Percentiles rank a stretch among this genome's conserved stretches.
These are phyloP conservation scores for Petrea volubilis DNA, from an alignment of 257 asterid species.

Conservation along the genomic window DNA sequence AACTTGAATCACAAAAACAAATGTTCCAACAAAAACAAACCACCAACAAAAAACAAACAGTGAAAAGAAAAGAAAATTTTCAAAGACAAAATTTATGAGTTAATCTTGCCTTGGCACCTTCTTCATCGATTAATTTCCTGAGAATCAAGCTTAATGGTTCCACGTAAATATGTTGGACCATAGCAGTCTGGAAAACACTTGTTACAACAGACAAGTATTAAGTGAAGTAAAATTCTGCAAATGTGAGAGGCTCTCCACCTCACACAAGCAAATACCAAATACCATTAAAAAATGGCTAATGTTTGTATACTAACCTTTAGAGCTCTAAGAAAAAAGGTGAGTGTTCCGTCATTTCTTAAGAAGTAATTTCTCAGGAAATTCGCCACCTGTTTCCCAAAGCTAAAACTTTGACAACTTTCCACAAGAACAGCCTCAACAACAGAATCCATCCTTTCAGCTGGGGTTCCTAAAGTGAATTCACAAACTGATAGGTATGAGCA, in stretches of 20 bases:
- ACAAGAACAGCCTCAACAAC: constrained; percentile 72
- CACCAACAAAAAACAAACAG: constrained; percentile 18
- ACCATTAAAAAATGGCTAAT: background rate
- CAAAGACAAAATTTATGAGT: background rate
- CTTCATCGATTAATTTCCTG: constrained; percentile 36
- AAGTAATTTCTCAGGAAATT: constrained; percentile 76
- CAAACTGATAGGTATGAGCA: constrained; percentile 55
- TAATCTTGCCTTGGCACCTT: constrained; percentile 52
- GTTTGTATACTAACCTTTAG: constrained; percentile 55
- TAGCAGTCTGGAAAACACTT: constrained; percentile 59
- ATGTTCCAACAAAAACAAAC: background rate
- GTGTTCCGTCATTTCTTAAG: constrained; percentile 87
- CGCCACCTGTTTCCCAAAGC: constrained; percentile 69
- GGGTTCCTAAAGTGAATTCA: constrained; percentile 71
- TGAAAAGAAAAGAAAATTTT: background rate
- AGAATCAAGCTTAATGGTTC: constrained; percentile 58
- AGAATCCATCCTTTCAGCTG: constrained; percentile 85
- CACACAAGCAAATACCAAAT: constrained; percentile 16
- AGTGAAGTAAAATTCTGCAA: constrained; percentile 11
- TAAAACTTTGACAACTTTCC: constrained; percentile 54
- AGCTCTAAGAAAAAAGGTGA: constrained; percentile 79
- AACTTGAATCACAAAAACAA: background rate
- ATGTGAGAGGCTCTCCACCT: constrained; percentile 24
- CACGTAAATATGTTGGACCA: constrained; percentile 57
- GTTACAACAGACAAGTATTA: constrained; percentile 18